Conservation (phyloP, 176 grass and related monocot genomes). For the Elaeis guineensis region DNA sequence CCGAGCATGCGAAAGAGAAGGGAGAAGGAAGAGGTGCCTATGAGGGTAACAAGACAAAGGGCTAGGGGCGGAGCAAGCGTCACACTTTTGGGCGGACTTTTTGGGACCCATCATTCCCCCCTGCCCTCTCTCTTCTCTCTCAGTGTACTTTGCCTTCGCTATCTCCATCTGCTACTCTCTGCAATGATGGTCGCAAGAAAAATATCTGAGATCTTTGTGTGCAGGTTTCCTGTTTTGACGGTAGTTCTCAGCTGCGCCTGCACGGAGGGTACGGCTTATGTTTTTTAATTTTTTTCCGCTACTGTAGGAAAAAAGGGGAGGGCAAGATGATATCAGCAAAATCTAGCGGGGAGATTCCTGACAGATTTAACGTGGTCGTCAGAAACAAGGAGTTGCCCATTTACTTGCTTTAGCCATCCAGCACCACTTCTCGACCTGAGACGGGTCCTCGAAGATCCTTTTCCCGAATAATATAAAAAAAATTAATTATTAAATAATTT, state of each 20-base stretch:
- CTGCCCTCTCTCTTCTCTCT: conserved; percentile 21
- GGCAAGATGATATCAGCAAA: conserved; percentile 42
- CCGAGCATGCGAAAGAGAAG: not conserved
- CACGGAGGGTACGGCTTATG: not conserved
- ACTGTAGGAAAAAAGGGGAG: conserved; percentile 18
- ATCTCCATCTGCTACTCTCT: conserved; percentile 11
- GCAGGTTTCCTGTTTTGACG: conserved; percentile 21
- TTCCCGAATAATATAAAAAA: no score
- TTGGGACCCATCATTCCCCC: conserved; percentile 10
- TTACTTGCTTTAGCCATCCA: not conserved
- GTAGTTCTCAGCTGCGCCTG: conserved; percentile 11
- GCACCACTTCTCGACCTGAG: no score
- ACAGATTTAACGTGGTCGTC: conserved; percentile 31
- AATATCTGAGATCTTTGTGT: conserved; percentile 38
- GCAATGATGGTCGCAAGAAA: conserved; percentile 43
- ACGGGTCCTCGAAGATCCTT: no score
- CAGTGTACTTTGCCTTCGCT: not conserved
- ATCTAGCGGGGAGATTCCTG: conserved; percentile 38
- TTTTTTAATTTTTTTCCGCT: not conserved
- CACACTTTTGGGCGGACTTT: conserved; percentile 24
- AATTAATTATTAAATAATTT: no score
- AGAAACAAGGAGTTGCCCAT: conserved; percentile 5
- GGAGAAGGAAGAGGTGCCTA: not conserved
- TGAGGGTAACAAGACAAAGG: no score
- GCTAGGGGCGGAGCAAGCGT: not conserved